Conservation (phyloP, 2,329 filamentous ascomycete genomes). For the Onygenales sp. region DNA sequence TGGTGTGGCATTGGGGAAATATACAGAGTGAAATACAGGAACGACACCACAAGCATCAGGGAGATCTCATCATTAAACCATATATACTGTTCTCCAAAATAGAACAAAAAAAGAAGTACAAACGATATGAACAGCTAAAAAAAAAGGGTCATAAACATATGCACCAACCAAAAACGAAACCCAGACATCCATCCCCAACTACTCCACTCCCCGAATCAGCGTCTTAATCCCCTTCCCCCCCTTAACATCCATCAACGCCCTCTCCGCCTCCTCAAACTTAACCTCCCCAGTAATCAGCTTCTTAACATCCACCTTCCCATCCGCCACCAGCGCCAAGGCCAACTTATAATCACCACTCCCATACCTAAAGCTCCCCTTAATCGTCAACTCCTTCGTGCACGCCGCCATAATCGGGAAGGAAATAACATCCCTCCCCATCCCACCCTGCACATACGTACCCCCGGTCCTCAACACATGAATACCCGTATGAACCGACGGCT, state of each 20-base stretch:
- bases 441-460: constrained; percentile 73
- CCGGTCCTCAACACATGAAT: constrained; percentile 62
- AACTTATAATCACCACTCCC: constrained; percentile 78
- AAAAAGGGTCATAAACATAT: not conserved
- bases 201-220: constrained; percentile 32
- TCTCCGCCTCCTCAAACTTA: constrained; percentile 69
- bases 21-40: too few species aligned
- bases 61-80: too few species aligned
- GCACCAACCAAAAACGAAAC: not conserved
- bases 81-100: too few species aligned
- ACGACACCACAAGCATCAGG: too few species aligned
- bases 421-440: constrained; percentile 84
- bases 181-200: constrained; percentile 19
- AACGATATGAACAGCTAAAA: too few species aligned
- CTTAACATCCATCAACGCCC: constrained; percentile 80
- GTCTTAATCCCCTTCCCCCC: constrained; percentile 56
- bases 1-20: too few species aligned
- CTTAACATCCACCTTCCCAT: constrained; percentile 64
- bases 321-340: constrained; percentile 65
- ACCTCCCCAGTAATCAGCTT: constrained; percentile 70
- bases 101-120: too few species aligned
- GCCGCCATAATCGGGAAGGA: constrained; percentile 85
- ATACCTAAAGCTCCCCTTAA: constrained; percentile 85
- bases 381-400: constrained; percentile 79
- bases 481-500: constrained; percentile 65